Conservation (phyloP, 208 protist species). For the Leishmania major region DNA sequence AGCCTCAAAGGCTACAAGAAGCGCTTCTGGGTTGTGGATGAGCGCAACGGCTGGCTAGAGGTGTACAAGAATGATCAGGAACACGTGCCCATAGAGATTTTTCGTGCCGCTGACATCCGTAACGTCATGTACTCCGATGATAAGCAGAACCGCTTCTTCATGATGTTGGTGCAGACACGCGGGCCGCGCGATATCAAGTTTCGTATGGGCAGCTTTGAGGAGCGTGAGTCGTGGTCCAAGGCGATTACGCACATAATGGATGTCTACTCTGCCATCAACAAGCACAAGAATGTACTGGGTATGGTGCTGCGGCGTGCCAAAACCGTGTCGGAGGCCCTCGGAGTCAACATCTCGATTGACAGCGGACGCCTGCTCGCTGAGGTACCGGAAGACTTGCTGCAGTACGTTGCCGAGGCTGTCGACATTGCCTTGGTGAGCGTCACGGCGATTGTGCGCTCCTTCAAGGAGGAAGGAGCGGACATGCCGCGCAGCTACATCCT, state of each 20-base stretch:
- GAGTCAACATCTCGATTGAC: conserved; percentile 72
- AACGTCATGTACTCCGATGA: conserved; percentile 73
- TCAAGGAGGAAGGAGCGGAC: conserved; percentile 36
- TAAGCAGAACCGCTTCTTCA: conserved; percentile 82
- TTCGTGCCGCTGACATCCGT: conserved; percentile 59
- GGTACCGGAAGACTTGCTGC: conserved; percentile 68
- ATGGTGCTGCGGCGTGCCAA: conserved; percentile 53
- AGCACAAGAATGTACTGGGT: conserved; percentile 55
- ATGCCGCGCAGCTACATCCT: conserved; percentile 65
- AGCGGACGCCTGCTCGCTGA: conserved; percentile 46
- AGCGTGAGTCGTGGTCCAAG: conserved; percentile 71
- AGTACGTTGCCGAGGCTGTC: conserved; percentile 84
- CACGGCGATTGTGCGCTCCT: conserved; percentile 47
- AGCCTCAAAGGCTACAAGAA: conserved; percentile 72
- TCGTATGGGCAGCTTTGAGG: conserved; percentile 63
- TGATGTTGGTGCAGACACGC: conserved; percentile 68
- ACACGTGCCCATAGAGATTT: conserved; percentile 47
- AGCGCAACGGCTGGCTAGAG: conserved; percentile 49
- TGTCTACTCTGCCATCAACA: conserved; percentile 60
- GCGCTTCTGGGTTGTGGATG: conserved; percentile 82
- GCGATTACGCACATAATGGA: conserved; percentile 77
- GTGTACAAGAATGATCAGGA: conserved; percentile 90
- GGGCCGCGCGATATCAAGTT: conserved; percentile 56
- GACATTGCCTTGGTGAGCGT: conserved; percentile 67
- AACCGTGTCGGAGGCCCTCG: conserved; percentile 45